Evolutionary conservation across 1,139 yeast genomes (phyloP).

Genomic region (Spathaspora sp.): DNA sequence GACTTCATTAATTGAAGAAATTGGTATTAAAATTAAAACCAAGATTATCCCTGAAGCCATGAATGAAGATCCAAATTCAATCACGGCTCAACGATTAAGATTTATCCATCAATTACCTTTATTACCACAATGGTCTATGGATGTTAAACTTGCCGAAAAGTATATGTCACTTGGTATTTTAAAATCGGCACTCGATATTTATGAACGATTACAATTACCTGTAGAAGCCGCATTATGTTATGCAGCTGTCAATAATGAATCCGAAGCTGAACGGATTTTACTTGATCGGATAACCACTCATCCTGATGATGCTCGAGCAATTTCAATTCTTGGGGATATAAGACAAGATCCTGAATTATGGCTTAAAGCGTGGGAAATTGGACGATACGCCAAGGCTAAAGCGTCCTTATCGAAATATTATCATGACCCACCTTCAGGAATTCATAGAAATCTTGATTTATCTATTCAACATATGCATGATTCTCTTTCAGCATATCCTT

Average conservation of each 20-base stretch:
- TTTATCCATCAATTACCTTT: conserved; percentile 76
- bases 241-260: conserved; percentile 79
- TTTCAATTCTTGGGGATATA: conserved; percentile 84
- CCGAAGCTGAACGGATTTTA: conserved; percentile 63
- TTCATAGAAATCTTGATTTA: conserved; percentile 48
- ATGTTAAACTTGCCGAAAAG: conserved; percentile 79
- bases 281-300: conserved; percentile 50
- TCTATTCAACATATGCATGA: conserved; percentile 74
- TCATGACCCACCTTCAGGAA: conserved; percentile 67
- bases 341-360: conserved; percentile 74
- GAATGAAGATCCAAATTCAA: conserved; percentile 22
- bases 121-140: conserved; percentile 85
- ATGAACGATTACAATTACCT: conserved; percentile 72
- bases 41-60: conserved; percentile 55
- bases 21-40: conserved; percentile 67
- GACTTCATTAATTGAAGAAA: conserved; percentile 88
- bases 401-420: conserved; percentile 75
- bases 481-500: conserved; percentile 72
- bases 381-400: conserved; percentile 82
- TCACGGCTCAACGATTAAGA: conserved; percentile 55
- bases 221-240: conserved; percentile 90
- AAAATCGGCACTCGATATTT: conserved; percentile 86
- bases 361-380: conserved; percentile 86
- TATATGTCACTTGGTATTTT: conserved; percentile 84
- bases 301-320: conserved; percentile 82